Conservation (phyloP, 2,329 filamentous ascomycete species). For the Aspergillus ochraceus region DNA sequence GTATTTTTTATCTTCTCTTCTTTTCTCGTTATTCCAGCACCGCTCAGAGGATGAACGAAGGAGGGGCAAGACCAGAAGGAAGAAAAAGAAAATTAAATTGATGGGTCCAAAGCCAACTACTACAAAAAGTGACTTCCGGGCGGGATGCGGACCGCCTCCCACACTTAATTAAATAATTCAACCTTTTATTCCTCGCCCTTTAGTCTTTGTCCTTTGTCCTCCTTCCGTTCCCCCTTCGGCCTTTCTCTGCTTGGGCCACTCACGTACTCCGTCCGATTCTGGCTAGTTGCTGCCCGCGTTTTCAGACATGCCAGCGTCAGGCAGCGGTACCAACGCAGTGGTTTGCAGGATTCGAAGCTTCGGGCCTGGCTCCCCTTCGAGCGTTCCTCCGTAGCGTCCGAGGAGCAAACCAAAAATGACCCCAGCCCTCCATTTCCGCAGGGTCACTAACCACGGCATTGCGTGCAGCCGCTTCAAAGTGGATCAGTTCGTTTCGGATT, state of each 20-base stretch:
- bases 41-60: too few relatives aligned
- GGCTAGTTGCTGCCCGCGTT: constrained; percentile 8
- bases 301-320: constrained; percentile 11
- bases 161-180: constrained; percentile 13
- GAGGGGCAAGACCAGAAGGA: neutral
- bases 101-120: constrained; percentile 4
- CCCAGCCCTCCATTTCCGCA: constrained; percentile 11
- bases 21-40: neutral
- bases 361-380: constrained; percentile 14
- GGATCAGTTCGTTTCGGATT: constrained; percentile 6
- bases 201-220: neutral
- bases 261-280: constrained; percentile 9
- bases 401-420: constrained; percentile 9
- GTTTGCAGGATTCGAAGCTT: constrained; percentile 22
- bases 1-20: neutral
- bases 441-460: constrained; percentile 14
- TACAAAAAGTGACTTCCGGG: constrained; percentile 23
- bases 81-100: neutral
- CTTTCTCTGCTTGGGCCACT: constrained; percentile 6
- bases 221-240: neutral
- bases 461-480: constrained; percentile 19
- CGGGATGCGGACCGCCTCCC: constrained; percentile 25
- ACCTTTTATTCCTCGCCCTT: constrained; percentile 5
- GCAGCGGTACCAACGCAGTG: constrained; percentile 18
- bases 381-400: constrained; percentile 15